Conservation (phyloP, 192 early-diverging fungal species). For the Podila clonocystis region DNA sequence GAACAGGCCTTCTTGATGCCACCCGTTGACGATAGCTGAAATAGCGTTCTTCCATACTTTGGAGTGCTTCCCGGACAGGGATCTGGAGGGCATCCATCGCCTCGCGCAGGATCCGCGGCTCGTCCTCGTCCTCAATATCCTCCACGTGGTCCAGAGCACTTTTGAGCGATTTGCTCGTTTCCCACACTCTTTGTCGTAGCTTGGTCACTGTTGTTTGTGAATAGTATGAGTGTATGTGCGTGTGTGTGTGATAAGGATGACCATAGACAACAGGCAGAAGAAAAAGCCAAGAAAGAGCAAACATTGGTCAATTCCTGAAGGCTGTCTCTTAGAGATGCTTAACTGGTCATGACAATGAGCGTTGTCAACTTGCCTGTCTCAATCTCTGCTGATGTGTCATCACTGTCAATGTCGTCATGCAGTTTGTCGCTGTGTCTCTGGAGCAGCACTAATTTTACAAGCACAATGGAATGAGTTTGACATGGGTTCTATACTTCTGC, state of each 20-base stretch:
- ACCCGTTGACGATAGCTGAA: too few species aligned
- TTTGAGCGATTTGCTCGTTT: conserved; percentile 21
- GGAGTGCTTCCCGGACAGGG: conserved; percentile 22
- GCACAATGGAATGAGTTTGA: not conserved
- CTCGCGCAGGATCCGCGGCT: conserved; percentile 29
- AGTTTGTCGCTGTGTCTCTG: conserved; percentile 30
- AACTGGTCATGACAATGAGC: not conserved
- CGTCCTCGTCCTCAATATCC: conserved; percentile 46
- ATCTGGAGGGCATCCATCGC: conserved; percentile 36
- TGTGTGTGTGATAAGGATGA: not conserved
- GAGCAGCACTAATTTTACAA: not conserved
- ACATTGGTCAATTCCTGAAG: not conserved
- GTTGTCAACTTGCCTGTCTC: not conserved
- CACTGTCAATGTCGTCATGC: conserved; percentile 19
- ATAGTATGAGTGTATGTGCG: too few species aligned
- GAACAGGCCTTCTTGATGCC: too few species aligned
- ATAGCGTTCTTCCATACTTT: conserved; percentile 7
- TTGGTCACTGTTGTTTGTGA: not conserved
- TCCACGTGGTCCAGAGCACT: conserved; percentile 37
- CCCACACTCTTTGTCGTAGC: conserved; percentile 23
- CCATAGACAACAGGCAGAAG: not conserved
- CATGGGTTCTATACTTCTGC: not conserved
- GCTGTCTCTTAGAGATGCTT: not conserved
- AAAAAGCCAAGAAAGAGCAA: not conserved
- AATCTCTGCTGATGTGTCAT: conserved; percentile 4